These are phyloP conservation scores for Graphiopsis chlorocephala DNA, from an alignment of 2,329 filamentous ascomycete species.

Conservation along the genomic window DNA sequence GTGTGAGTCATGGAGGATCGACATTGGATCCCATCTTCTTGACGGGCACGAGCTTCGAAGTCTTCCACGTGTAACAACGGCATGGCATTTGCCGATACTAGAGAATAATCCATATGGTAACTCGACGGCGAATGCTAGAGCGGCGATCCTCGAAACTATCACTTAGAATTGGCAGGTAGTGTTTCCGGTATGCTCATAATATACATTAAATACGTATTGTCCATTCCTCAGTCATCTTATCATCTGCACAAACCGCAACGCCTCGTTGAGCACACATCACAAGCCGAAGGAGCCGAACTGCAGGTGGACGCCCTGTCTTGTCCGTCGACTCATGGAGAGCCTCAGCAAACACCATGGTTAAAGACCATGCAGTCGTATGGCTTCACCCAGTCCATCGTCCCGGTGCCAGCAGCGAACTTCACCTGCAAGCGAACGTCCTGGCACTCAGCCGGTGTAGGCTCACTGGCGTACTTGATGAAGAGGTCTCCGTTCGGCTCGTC, in stretches of 20 bases:
- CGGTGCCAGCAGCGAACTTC: neutral
- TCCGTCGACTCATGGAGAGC: neutral
- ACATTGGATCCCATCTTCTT: neutral
- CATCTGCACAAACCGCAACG: neutral
- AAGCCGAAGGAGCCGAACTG: neutral
- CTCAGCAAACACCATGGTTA: neutral
- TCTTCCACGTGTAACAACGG: neutral
- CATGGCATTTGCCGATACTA: neutral
- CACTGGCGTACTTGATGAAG: constrained; percentile 2
- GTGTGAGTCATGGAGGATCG: neutral
- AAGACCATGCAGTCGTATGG: neutral
- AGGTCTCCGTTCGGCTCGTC: constrained; percentile 4
- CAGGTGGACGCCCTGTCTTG: neutral
- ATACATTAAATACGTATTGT: neutral
- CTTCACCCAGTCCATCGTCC: neutral
- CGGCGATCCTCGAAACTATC: neutral
- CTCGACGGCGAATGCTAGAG: neutral
- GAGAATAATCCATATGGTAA: neutral
- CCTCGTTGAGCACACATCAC: neutral
- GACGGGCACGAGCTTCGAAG: neutral
- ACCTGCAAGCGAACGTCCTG: neutral
- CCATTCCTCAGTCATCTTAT: neutral
- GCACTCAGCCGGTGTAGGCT: neutral
- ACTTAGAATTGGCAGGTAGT: neutral
- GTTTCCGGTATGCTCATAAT: neutral